Percentiles rank a stretch among this genome's conserved stretches.
Conservation (phyloP, 2,329 filamentous ascomycete genomes). For the Rugonectria rugulosa region DNA sequence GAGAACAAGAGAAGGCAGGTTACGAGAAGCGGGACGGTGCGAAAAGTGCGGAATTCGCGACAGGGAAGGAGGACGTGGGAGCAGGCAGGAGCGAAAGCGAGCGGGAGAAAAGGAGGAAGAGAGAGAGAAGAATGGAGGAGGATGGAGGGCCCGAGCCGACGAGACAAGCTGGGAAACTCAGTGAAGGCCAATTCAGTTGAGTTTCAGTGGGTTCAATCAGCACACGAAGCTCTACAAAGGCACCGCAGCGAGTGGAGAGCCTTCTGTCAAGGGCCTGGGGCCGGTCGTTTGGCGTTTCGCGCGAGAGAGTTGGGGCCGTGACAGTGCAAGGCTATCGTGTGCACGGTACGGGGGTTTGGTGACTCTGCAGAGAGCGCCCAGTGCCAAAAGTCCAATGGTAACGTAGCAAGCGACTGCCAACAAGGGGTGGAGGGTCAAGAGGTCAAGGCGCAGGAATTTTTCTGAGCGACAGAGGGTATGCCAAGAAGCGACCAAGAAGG, state of each 20-base stretch:
- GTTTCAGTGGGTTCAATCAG: conserved; percentile 11
- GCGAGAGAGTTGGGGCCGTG: conserved; percentile 8
- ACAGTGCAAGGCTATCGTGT: conserved; percentile 26
- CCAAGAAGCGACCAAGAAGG: conserved; percentile 18
- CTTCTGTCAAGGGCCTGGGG: conserved; percentile 31
- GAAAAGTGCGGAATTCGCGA: conserved; percentile 35
- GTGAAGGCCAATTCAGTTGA: background rate
- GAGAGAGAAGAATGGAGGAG: conserved; percentile 12
- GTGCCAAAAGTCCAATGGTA: conserved; percentile 9
- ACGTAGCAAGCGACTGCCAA: background rate
- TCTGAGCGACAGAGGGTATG: conserved; percentile 11
- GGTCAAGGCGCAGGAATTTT: conserved; percentile 15
- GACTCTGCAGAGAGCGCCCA: conserved; percentile 11
- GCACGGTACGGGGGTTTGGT: conserved; percentile 27
- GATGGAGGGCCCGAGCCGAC: background rate
- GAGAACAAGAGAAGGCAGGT: conserved; percentile 20
- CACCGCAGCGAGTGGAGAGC: conserved; percentile 26
- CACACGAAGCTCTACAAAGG: conserved; percentile 6
- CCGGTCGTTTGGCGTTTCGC: conserved; percentile 29
- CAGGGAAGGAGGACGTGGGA: conserved; percentile 20
- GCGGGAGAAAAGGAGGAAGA: conserved; percentile 18
- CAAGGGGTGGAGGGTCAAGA: background rate
- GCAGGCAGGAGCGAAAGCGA: conserved; percentile 10
- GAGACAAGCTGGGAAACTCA: conserved; percentile 8
- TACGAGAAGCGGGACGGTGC: conserved; percentile 27